phyloP scores from a whole-genome alignment of 106 monocot species.

The Allium sativum region DNA sequence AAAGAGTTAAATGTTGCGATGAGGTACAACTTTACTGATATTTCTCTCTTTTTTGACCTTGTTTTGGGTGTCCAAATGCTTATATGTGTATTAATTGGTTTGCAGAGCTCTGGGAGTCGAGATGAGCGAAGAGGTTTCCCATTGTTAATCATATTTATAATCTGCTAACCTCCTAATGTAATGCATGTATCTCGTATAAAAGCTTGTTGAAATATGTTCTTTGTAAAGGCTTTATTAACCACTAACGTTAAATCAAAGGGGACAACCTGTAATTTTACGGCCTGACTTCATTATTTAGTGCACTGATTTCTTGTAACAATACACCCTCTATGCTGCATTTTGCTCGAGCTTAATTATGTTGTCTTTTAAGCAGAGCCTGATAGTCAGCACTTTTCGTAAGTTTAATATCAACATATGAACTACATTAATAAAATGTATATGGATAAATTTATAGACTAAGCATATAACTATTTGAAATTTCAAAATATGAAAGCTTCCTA shows the following conservation, averaged over 20 bases:
- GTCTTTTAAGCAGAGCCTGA: too few relatives aligned
- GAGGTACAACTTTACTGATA: constrained; percentile 45
- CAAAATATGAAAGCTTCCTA: not conserved
- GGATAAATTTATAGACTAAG: too few relatives aligned
- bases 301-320: not conserved
- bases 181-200: not conserved
- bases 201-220: too few relatives aligned
- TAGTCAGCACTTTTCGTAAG: too few relatives aligned
- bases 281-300: not conserved
- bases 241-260: too few relatives aligned
- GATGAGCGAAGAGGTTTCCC: constrained; percentile 62
- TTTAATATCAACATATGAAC: too few relatives aligned
- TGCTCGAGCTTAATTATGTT: not conserved
- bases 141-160: not conserved
- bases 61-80: not conserved
- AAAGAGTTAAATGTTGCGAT: constrained; percentile 93
- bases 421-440: too few relatives aligned
- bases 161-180: not conserved
- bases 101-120: constrained; percentile 95
- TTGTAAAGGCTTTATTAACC: too few relatives aligned
- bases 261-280: too few relatives aligned
- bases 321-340: not conserved
- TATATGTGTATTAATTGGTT: constrained; percentile 5
- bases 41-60: not conserved
- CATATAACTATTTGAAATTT: not conserved